Evolutionary conservation across 139 green algal species (phyloP).

Genomic region (Bryopsis sp.): DNA sequence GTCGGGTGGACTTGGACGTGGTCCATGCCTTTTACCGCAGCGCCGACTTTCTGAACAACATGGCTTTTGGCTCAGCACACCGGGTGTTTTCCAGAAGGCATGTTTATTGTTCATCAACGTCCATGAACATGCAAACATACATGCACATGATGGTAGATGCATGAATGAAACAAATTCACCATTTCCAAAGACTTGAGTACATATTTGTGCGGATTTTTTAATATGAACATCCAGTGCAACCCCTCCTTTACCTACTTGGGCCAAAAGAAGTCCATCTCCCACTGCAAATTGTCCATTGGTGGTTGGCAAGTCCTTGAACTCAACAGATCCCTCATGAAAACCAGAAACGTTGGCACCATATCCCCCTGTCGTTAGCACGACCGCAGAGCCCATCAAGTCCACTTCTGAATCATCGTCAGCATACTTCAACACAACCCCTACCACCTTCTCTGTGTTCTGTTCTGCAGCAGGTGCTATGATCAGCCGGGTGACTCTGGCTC

Average conservation of each 20-base stretch:
- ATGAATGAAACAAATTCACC: too few species aligned
- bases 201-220: background rate
- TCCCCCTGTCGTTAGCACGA: conserved; percentile 59
- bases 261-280: too few species aligned
- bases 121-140: too few species aligned
- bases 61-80: conserved; percentile 24
- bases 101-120: too few species aligned
- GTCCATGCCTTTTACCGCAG: conserved; percentile 41
- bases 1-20: conserved; percentile 71
- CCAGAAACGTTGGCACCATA: conserved; percentile 58
- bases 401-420: conserved; percentile 3
- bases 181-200: conserved; percentile 39
- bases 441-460: too few species aligned
- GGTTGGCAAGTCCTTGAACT: too few species aligned
- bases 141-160: too few species aligned
- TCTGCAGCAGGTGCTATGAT: too few species aligned
- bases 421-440: background rate
- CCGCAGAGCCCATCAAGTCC: conserved; percentile 23
- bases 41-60: conserved; percentile 1
- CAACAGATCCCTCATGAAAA: background rate
- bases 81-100: too few species aligned
- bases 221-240: too few species aligned
- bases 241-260: too few species aligned
- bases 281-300: too few species aligned
- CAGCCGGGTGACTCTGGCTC: background rate